Evolutionary conservation across 139 green algal species (phyloP), one percentile per base, ranked within the genome.

Genomic region (Coelastrella sp.): DNA sequence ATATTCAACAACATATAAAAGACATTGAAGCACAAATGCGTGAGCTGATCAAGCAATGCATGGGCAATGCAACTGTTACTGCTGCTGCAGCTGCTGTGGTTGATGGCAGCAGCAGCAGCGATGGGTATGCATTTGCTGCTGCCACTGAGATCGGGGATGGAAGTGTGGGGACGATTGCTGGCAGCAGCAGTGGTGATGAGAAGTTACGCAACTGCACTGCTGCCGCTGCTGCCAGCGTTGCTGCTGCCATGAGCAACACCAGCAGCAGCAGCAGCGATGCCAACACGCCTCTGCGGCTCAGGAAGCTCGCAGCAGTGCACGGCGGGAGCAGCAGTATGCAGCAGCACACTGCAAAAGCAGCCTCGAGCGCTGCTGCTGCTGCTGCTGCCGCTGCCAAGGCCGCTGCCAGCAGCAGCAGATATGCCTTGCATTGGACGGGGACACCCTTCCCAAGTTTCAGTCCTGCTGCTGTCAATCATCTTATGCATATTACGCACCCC

Each of bases 201-300:
- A 76, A 59, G 54, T 16, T 58, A 4, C 11, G 23, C 3, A 88
- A 88, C 64, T 79, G 82, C 5, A 68, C 64, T 6, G 58, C 20
- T 56, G 47, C 65, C 11, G 61, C 61, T 2, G 11, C 10, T 19
- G 11, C 10, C 61, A 71, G 61, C 11, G 61, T 19, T 13, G 61
- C 11, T 77, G 64, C 22, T 14, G 73, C 73, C 80, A 86, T 58
- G 22, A 86, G 65, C 82, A 88, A 16, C 82, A 79, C 32, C 82
- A 80, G 82, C 82, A 88, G 82, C 32, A 22, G 17, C 79, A 58
- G 75, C 10, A 58, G 4, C 61, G 17, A 23, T 71, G 77, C 77
- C 19, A 8, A 32, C 6, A 80, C 23, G 22, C 23, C 74, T 80
- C 22, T 80, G 17, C 68, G 17, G 7, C 68, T 32, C 68, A 76